Evolutionary conservation across 495 filamentous ascomycete species (phyloP).

Genomic region (Neurospora sp.): DNA sequence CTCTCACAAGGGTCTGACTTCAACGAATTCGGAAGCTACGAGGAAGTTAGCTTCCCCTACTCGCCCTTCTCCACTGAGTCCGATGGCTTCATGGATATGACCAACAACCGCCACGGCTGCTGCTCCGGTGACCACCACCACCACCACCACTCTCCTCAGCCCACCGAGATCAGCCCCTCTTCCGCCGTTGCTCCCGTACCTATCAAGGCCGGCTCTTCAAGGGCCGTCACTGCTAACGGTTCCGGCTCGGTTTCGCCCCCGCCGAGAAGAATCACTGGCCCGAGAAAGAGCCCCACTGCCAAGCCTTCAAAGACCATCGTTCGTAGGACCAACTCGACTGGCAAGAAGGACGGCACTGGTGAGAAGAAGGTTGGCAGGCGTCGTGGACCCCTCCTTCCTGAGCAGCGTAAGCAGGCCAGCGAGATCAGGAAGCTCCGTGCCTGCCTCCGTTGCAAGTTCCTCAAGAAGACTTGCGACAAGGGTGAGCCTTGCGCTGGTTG

Average conservation of each 20-base stretch:
- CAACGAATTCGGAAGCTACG: slow-evolving; percentile 64
- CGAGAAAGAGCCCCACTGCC: slow-evolving; percentile 66
- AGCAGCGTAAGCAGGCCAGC: slow-evolving; percentile 86
- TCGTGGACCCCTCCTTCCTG: slow-evolving; percentile 78
- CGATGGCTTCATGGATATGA: slow-evolving; percentile 43
- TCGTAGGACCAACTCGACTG: slow-evolving; percentile 53
- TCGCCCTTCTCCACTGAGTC: slow-evolving; percentile 58
- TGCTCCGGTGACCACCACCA: slow-evolving; percentile 35
- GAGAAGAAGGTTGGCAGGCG: slow-evolving; percentile 87
- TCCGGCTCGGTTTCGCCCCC: slow-evolving; percentile 55
- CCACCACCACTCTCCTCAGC: slow-evolving; percentile 26
- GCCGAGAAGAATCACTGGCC: slow-evolving; percentile 48
- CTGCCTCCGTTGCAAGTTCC: slow-evolving; percentile 91
- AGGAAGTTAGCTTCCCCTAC: slow-evolving; percentile 66
- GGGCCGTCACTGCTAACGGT: slow-evolving; percentile 44
- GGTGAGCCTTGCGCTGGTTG: slow-evolving; percentile 89
- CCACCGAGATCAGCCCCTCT: slow-evolving; percentile 50
- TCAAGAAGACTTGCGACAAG: slow-evolving; percentile 96
- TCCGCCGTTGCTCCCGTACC: slow-evolving; percentile 58
- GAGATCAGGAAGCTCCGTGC: slow-evolving; percentile 89
- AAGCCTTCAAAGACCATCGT: slow-evolving; percentile 76
- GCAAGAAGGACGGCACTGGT: slow-evolving; percentile 58
- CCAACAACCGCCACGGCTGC: slow-evolving; percentile 37
- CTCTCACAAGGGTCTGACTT: slow-evolving; percentile 62
- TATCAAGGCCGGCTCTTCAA: slow-evolving; percentile 52